Evolutionary conservation across 108 stramenopile genomes (phyloP).

Genomic region (Licmophora abbreviata): DNA sequence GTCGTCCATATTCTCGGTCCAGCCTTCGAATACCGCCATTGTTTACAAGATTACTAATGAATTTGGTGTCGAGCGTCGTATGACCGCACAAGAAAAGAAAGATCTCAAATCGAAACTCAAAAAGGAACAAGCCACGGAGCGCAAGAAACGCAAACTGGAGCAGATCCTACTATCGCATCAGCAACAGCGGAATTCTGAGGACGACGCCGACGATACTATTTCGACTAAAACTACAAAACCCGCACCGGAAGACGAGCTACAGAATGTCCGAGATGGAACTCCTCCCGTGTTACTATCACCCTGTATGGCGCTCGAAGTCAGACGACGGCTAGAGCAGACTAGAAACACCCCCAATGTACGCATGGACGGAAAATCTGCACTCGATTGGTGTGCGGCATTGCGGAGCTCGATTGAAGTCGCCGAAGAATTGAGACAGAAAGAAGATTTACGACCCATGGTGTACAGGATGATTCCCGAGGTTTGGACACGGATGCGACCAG

Average conservation of each 20-base stretch:
- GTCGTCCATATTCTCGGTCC: not conserved
- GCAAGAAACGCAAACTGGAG: constrained; percentile 21
- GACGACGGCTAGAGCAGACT: constrained; percentile 9
- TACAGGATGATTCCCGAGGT: constrained; percentile 63
- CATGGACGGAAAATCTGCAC: constrained; percentile 38
- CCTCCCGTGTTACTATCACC: constrained; percentile 60
- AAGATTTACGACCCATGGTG: constrained; percentile 68
- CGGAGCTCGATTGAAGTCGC: constrained; percentile 40
- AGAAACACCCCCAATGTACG: not conserved
- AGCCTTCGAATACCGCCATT: constrained; percentile 2
- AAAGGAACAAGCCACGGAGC: constrained; percentile 25
- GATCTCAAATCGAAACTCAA: constrained; percentile 31
- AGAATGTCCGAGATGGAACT: constrained; percentile 33
- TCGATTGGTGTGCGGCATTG: constrained; percentile 43
- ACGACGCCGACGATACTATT: not conserved
- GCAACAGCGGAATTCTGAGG: constrained; percentile 7
- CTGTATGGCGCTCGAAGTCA: constrained; percentile 39
- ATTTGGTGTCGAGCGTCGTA: constrained; percentile 56
- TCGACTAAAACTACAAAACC: constrained; percentile 2
- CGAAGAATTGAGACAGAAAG: constrained; percentile 39
- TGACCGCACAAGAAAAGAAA: constrained; percentile 74
- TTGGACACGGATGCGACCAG: constrained; percentile 58
- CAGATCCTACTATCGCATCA: too few species aligned
- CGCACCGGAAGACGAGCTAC: constrained; percentile 43
- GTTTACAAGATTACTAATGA: constrained; percentile 42